Percentiles rank a stretch among this genome's conserved stretches.
Evolutionary conservation across 495 filamentous ascomycete species (phyloP).

Genomic region (Lepidopterella palustris): DNA sequence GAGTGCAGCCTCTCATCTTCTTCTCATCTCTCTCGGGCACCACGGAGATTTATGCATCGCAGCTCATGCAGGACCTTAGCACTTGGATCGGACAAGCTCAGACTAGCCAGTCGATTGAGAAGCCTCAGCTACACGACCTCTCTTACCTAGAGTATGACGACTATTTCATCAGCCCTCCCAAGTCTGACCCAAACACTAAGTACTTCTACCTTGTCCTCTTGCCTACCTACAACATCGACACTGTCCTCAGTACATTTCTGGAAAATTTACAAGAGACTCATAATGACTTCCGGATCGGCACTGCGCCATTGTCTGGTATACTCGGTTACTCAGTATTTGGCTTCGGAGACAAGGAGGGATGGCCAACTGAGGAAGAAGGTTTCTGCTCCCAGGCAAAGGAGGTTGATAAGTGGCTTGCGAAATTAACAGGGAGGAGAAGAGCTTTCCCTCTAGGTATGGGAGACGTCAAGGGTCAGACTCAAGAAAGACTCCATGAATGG

Average conservation of each 20-base stretch:
- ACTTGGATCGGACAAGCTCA: slow-evolving; percentile 16
- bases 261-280: slow-evolving; percentile 84
- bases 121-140: slow-evolving; percentile 67
- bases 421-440: slow-evolving; percentile 69
- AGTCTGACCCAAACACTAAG: slow-evolving; percentile 47
- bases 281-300: slow-evolving; percentile 92
- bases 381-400: slow-evolving; percentile 87
- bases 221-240: slow-evolving; percentile 90
- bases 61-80: slow-evolving; percentile 49
- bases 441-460: slow-evolving; percentile 83
- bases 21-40: slow-evolving; percentile 77
- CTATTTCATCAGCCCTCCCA: slow-evolving; percentile 62
- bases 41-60: slow-evolving; percentile 62
- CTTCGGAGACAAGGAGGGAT: slow-evolving; percentile 82
- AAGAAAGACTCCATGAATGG: slow-evolving; percentile 67
- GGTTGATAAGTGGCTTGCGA: slow-evolving; percentile 92
- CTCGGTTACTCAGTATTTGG: slow-evolving; percentile 91
- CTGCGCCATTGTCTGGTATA: slow-evolving; percentile 66
- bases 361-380: slow-evolving; percentile 83
- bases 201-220: slow-evolving; percentile 78
- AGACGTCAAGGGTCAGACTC: slow-evolving; percentile 69
- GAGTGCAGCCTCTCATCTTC: slow-evolving; percentile 75
- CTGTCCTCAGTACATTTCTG: slow-evolving; percentile 72
- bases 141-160: slow-evolving; percentile 86
- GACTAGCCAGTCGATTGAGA: slow-evolving; percentile 32